Percentiles rank a stretch among this genome's conserved stretches.
Conservation (phyloP, 352 stramenopile genomes). For the Pythium brassicae region DNA sequence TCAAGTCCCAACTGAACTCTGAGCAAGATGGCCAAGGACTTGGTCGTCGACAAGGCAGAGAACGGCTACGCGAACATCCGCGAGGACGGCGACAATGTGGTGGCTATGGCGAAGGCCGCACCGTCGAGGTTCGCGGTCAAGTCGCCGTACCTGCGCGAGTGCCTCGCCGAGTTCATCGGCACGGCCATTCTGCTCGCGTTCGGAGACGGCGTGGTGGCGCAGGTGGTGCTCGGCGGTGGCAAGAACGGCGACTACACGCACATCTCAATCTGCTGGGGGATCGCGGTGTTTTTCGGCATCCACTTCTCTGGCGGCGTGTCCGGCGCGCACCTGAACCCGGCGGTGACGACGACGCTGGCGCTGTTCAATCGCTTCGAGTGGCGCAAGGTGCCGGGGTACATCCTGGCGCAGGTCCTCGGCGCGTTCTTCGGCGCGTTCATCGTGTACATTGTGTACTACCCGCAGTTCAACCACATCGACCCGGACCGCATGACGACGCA, state of each 20-base stretch:
- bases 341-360: slow-evolving; percentile 44
- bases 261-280: slow-evolving; percentile 54
- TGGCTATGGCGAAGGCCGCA: too few species aligned
- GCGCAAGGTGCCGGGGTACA: slow-evolving; percentile 28
- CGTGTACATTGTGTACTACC: slow-evolving; percentile 38
- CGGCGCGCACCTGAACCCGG: slow-evolving; percentile 47
- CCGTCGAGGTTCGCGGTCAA: slow-evolving; percentile 11
- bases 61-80: background rate
- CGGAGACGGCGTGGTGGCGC: slow-evolving; percentile 54
- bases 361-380: slow-evolving; percentile 43
- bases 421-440: slow-evolving; percentile 23
- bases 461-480: slow-evolving; percentile 37
- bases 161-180: slow-evolving; percentile 57
- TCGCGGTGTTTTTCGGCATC: slow-evolving; percentile 59
- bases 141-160: slow-evolving; percentile 46
- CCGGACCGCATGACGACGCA: slow-evolving; percentile 33
- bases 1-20: background rate
- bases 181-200: slow-evolving; percentile 57
- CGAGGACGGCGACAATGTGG: too few species aligned
- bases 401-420: slow-evolving; percentile 34
- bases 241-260: slow-evolving; percentile 50
- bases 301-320: slow-evolving; percentile 42
- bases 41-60: slow-evolving; percentile 3
- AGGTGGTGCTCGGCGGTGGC: slow-evolving; percentile 40
- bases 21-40: slow-evolving; percentile 6